Percentiles rank a stretch among this genome's conserved stretches.
Conservation (phyloP, 2,329 filamentous ascomycete genomes). For the Ophiosphaerella herpotricha region DNA sequence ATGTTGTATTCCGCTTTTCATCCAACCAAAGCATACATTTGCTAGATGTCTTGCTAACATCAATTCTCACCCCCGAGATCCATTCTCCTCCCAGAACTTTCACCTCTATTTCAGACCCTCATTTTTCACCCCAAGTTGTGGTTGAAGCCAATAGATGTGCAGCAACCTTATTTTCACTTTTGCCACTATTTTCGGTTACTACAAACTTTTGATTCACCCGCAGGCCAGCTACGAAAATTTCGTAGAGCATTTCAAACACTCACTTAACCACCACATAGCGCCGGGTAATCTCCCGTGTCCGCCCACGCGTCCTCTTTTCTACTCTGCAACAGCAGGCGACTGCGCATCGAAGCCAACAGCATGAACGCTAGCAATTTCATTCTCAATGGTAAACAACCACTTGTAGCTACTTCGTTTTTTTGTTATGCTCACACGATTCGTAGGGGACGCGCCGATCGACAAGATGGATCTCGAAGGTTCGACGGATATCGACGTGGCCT, state of each 20-base stretch:
- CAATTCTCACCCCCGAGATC: too few relatives aligned
- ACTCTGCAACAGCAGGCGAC: background rate
- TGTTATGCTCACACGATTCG: slow-evolving; percentile 2
- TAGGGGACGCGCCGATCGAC: slow-evolving; percentile 12
- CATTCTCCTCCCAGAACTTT: too few relatives aligned
- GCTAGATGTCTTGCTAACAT: too few relatives aligned
- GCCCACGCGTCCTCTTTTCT: background rate
- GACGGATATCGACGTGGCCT: slow-evolving; percentile 9
- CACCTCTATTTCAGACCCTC: background rate
- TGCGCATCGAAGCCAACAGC: background rate
- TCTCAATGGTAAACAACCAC: slow-evolving; percentile 17
- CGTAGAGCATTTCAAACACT: background rate
- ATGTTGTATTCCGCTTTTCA: too few relatives aligned
- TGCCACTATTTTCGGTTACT: slow-evolving; percentile 7
- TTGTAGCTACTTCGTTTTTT: background rate
- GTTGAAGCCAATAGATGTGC: background rate
- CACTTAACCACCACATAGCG: background rate
- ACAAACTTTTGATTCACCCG: background rate
- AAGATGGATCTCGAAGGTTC: slow-evolving; percentile 6
- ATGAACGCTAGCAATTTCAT: slow-evolving; percentile 21
- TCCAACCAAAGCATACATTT: too few relatives aligned
- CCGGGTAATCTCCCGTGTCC: background rate
- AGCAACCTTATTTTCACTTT: background rate
- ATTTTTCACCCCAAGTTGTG: background rate
- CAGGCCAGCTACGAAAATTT: background rate